Base-by-base conservation (phyloP, 2,329 filamentous ascomycete species). In the Aphanocladium album region DNA sequence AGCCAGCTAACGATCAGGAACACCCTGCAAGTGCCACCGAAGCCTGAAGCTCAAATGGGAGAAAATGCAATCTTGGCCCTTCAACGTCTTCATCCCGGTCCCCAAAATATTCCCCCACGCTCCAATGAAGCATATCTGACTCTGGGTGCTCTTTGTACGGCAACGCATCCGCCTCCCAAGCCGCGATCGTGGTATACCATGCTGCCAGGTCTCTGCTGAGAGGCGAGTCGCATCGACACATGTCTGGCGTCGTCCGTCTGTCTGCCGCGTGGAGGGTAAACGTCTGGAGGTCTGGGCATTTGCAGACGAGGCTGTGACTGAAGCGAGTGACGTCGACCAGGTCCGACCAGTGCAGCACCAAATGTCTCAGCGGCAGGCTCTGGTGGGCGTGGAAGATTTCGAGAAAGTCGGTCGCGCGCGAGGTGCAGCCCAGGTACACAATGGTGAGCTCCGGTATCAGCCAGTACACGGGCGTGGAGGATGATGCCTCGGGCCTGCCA, bases 401-500 rank as follows among this genome's bases (percentile, higher is more conserved):
- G 35, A 61, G 23, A 23, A 61, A 61, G 45, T 61, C 59, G 35
- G 39, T 57, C 30, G 59, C 59, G n/a, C 59, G 59, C n/a, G 52
- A 21, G 25, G 52, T 49, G 39, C 59, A 61, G 16, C 59, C 52
- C 46, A 61, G 37, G 19, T 61, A 61, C 2, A 57, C 21, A 21
- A 61, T 37, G 23, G 59, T 61, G 5, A 35, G 51, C 5, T 61
- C 52, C 17, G 59, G 59, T 35, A 56, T 50, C 52, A 61, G 45
- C 59, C 59, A 61, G 52, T 61, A 61, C 19, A 51, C 53, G 5
- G 35, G 37, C 2, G 46, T 39, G 2, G 35, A n/a, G 17, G 11
- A 5, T 25, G 47, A 43, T 9, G 50, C 33, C 6, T 17, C 27
- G 17, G 27, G 12, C 39, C 8, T 9, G 16, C 23, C 45, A 25